These are phyloP conservation scores for Amesomyces nigricolor DNA, from an alignment of 2,329 filamentous ascomycete species.

Conservation along the genomic window DNA sequence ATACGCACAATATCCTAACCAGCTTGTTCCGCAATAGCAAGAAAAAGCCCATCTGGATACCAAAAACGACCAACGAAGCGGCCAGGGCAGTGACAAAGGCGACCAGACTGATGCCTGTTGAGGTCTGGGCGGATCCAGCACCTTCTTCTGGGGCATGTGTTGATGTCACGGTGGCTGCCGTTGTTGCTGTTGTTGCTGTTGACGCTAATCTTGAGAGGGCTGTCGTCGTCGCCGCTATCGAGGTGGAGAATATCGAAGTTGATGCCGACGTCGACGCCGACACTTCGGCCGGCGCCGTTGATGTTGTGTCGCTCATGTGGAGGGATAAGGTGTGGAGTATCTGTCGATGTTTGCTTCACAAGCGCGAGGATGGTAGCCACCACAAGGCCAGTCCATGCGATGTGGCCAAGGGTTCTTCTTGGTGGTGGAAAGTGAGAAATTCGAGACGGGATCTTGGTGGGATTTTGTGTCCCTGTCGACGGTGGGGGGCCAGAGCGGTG, in stretches of 20 bases:
- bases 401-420: neutral
- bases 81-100: constrained; percentile 62
- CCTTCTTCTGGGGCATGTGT: constrained; percentile 6
- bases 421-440: neutral
- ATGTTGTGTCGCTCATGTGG: constrained; percentile 14
- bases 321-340: constrained; percentile 3
- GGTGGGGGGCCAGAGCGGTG: neutral
- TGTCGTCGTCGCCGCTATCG: neutral
- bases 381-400: constrained; percentile 5
- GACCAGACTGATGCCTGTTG: constrained; percentile 41
- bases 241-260: neutral
- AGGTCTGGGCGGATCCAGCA: constrained; percentile 26
- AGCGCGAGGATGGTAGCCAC: neutral
- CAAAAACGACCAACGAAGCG: constrained; percentile 58
- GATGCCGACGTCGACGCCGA: constrained; percentile 1
- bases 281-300: constrained; percentile 4
- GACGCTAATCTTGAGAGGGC: neutral
- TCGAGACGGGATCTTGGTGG: neutral
- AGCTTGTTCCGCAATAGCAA: constrained; percentile 71
- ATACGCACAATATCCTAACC: constrained; percentile 71
- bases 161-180: constrained; percentile 7
- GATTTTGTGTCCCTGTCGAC: neutral
- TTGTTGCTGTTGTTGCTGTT: neutral
- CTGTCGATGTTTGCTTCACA: neutral
- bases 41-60: constrained; percentile 63